Conservation (phyloP, 73 alveolate species). For the Tetrahymena elliotti region DNA sequence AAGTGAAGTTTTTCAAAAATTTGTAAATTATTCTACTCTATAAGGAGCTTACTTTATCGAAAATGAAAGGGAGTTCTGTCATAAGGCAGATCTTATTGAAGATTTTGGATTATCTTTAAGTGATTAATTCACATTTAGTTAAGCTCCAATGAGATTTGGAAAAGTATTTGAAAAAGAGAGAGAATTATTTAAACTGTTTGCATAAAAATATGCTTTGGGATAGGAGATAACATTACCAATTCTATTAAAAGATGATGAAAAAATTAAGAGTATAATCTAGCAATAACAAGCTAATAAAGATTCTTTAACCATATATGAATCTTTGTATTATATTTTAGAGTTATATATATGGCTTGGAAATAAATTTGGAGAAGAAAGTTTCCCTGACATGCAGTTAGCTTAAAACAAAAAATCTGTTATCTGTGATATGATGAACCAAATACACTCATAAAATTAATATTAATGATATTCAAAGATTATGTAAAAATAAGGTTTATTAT, state of each 20-base stretch:
- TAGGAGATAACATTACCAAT: conserved; percentile 34
- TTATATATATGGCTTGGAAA: conserved; percentile 51
- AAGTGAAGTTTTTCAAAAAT: conserved; percentile 21
- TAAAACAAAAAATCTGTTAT: not conserved
- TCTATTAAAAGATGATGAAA: not conserved
- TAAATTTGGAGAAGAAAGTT: conserved; percentile 2
- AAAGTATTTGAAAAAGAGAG: not conserved
- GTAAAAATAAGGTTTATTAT: no score
- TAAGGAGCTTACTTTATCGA: conserved; percentile 33
- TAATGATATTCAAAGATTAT: not conserved
- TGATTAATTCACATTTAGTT: conserved; percentile 20
- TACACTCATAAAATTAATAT: not conserved
- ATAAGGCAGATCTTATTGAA: conserved; percentile 22
- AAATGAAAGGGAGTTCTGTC: conserved; percentile 9
- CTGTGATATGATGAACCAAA: not conserved
- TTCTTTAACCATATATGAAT: conserved; percentile 18
- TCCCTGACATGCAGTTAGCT: not conserved
- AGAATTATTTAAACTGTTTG: conserved; percentile 2
- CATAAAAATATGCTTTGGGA: not conserved
- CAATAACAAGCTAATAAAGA: not conserved
- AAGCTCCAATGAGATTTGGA: conserved; percentile 40
- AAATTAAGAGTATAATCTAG: not conserved
- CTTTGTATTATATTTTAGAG: conserved; percentile 25
- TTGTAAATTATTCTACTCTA: conserved; percentile 15
- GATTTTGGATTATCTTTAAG: conserved; percentile 3